Percentiles rank a stretch among this genome's conserved stretches.
phyloP scores from a whole-genome alignment of 805 yeast genomes.

The Grigorovia yakushimaensis region DNA sequence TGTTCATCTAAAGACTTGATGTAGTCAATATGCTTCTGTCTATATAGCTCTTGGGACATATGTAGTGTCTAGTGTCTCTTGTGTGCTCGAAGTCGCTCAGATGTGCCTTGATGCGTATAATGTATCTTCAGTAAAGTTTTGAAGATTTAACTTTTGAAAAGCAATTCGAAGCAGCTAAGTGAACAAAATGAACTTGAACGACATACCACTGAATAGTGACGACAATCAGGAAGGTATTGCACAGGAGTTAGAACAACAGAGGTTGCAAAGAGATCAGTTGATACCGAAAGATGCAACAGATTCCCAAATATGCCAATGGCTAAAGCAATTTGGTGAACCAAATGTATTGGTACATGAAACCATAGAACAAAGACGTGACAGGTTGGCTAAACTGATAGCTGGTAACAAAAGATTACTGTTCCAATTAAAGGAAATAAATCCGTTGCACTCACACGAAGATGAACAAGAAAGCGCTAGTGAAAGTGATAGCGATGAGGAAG shows the following conservation, averaged over 20 bases:
- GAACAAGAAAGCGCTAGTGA: constrained; percentile 29
- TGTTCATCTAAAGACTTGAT: constrained; percentile 44
- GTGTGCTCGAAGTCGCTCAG: background rate
- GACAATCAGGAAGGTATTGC: background rate
- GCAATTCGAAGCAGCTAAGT: background rate
- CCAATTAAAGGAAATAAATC: constrained; percentile 4
- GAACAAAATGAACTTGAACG: background rate
- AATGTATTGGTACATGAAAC: constrained; percentile 50
- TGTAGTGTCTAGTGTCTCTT: too few species aligned
- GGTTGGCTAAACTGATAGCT: constrained; percentile 41
- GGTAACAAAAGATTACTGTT: constrained; percentile 25
- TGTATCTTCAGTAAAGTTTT: background rate
- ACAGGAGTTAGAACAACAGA: background rate
- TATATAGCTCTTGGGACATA: constrained; percentile 6
- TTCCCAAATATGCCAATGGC: constrained; percentile 42
- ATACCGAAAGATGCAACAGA: constrained; percentile 51
- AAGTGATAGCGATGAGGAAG: constrained; percentile 53
- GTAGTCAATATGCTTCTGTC: constrained; percentile 50
- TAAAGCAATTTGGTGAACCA: constrained; percentile 48
- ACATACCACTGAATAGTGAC: background rate
- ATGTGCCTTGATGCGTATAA: background rate
- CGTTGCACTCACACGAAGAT: constrained; percentile 1
- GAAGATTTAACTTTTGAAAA: background rate
- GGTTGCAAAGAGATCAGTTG: background rate
- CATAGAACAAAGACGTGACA: constrained; percentile 46